Evolutionary conservation across 768 basidiomycete species (phyloP), one percentile per base, ranked within the genome.

Genomic region (Tricholoma sp.): DNA sequence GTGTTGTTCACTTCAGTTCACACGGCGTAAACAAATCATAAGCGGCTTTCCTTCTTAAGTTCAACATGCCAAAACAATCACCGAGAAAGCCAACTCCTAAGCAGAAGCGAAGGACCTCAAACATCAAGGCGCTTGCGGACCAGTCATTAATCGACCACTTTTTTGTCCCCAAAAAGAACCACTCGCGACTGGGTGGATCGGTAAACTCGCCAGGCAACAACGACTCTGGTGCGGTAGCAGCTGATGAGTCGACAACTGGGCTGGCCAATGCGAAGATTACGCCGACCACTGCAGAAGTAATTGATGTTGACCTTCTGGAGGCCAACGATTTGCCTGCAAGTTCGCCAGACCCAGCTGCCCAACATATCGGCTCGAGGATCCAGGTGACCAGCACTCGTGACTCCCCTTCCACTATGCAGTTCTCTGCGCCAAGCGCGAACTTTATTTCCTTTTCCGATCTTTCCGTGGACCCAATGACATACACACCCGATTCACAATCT

Each of bases 381-480:
- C 16, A 50, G n/a, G n/a, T 14, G n/a, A 18, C n/a, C n/a, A 54
- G 18, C 21, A 8, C 14, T 19, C n/a, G 45, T 11, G 21, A 27
- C 27, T 19, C 32, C 9, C 27, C 52, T 41, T 46, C 43, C 14
- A 50, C 56, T 11, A 52, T 59, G 5, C 46, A 49, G 31, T 18
- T 47, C 11, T 9, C 46, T 35, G 6, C 59, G 10, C 49, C 45
- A 11, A 11, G 49, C 8, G 47, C 27, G 22, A 12, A 47, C 21
- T 18, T 29, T 16, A 37, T 51, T 10, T 50, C 56, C 47, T 63
- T 59, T 24, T 56, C 52, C 43, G 63, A 66, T 41, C 67, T 86
- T 32, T 72, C 78, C 43, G 67, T 77, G 35, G 86, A 89, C 58
- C 81, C 83, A 21, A 60, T 74, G 1, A 52, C 58, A 14, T 87